Conservation (phyloP, 768 basidiomycete species). For the Dacryopinax primogenitus region DNA sequence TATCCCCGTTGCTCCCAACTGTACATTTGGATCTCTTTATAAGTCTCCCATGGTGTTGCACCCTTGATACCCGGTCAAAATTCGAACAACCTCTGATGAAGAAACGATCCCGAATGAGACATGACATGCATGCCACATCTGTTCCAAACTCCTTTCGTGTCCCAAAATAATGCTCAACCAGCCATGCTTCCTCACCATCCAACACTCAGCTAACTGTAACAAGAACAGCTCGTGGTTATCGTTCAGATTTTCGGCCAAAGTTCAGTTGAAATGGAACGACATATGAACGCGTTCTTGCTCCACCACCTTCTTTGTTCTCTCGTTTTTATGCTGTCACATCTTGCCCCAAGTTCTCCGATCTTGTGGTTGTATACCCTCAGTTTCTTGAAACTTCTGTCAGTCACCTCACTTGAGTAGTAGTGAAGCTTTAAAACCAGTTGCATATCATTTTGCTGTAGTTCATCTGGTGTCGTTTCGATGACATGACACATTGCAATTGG, state of each 20-base stretch:
- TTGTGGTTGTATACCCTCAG: not conserved
- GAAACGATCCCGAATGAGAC: constrained; percentile 7
- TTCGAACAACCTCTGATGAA: not conserved
- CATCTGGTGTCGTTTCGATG: no score
- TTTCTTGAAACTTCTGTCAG: not conserved
- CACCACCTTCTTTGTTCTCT: not conserved
- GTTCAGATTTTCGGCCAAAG: not conserved
- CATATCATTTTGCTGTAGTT: constrained; percentile 7
- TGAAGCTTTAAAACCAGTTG: not conserved
- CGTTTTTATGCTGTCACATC: not conserved
- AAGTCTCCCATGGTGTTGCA: not conserved
- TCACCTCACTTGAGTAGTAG: not conserved
- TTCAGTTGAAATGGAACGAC: not conserved
- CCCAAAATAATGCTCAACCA: not conserved
- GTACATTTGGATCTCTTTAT: not conserved
- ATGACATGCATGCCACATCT: constrained; percentile 1
- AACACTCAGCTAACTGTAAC: not conserved
- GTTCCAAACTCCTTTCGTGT: not conserved
- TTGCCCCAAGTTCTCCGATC: not conserved
- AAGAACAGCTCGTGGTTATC: not conserved
- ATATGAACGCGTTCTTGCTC: not conserved
- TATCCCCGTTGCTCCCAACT: not conserved
- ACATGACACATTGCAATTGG: no score
- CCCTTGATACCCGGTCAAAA: not conserved
- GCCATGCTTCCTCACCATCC: not conserved